Percentiles rank a stretch among this genome's conserved stretches.
These are phyloP conservation scores for Microthlaspi erraticum DNA, from an alignment of 345 rosid genomes.

Conservation along the genomic window DNA sequence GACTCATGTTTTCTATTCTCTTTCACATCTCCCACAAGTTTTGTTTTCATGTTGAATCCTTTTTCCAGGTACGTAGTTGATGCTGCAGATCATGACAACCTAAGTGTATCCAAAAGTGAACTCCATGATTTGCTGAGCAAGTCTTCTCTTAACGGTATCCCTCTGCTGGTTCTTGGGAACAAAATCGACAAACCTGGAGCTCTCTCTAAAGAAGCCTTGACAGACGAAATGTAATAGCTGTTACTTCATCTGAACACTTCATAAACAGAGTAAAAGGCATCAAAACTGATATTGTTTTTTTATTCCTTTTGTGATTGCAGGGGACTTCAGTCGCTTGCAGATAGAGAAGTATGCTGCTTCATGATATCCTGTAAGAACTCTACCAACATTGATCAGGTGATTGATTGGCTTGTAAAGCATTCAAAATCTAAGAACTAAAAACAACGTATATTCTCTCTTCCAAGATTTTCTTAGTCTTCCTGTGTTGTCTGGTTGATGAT, in stretches of 20 bases:
- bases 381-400: constrained; percentile 68
- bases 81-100: constrained; percentile 70
- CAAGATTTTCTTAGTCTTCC: constrained; percentile 30
- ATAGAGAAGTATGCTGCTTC: constrained; percentile 70
- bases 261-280: not conserved
- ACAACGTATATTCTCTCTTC: constrained; percentile 28
- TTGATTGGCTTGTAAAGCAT: constrained; percentile 79
- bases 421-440: constrained; percentile 69
- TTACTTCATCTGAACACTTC: not conserved
- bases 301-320: constrained; percentile 44
- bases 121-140: constrained; percentile 77
- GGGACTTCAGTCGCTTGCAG: constrained; percentile 61
- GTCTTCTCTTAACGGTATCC: constrained; percentile 65
- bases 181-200: constrained; percentile 76
- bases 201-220: constrained; percentile 59
- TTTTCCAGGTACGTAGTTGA: constrained; percentile 69
- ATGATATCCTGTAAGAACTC: constrained; percentile 84
- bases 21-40: not conserved
- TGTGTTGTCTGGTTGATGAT: constrained; percentile 19
- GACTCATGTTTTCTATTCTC: not conserved
- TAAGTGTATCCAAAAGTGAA: constrained; percentile 66
- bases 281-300: constrained; percentile 8
- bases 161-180: constrained; percentile 72
- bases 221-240: constrained; percentile 60
- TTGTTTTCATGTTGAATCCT: constrained; percentile 14